Base-by-base conservation (phyloP, 2,329 filamentous ascomycete species). In the Pezicula rhizophila region DNA sequence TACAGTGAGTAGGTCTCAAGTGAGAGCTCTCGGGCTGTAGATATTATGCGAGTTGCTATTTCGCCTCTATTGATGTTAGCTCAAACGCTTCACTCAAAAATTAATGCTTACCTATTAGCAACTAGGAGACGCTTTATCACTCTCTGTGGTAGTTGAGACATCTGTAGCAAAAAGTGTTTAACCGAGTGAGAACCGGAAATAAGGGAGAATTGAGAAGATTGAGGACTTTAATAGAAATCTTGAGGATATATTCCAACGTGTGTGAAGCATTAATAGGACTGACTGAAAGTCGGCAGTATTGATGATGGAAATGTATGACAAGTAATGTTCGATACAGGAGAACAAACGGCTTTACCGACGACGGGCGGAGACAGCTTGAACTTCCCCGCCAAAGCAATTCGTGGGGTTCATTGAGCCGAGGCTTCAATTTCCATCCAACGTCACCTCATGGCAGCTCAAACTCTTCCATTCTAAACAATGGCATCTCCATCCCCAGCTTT, bases 11-110 rank as follows among this genome's bases (percentile, higher is more conserved):
- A 77, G 1, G 78, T 81, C 47, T 79, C 72, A 8, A 82, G 68
- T 11, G 66, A 67, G 3, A 83, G 67, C 63, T 85, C 81, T 37
- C 78, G 70, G n/a, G 77, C 77, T 48, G 80, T 72, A 26, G 75
- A 72, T 31, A 84, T 67, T 42, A 84, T 80, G 11, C 81, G 73
- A 2, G 78, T 73, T 47, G 80, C 80, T 45, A 85, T 84, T 62
- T 85, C 82, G 48, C 81, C 82, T 67, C 79, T 80, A 46, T 28
- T 20, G 42, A 25, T 8, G 20, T 45, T 25, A 42, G n/a, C 17
- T 14, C 15, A 42, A 33, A 28, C 11, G 7, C 12, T 41, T 20
- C 3, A 37, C 7, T n/a, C 7, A 26, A 25, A 38, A 6, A 41
- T 15, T 17, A 45, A 33, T 35, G 38, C 46, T 17, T 25, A 76